Evolutionary conservation across 495 filamentous ascomycete species (phyloP).

Genomic region (Cercophora sp.): DNA sequence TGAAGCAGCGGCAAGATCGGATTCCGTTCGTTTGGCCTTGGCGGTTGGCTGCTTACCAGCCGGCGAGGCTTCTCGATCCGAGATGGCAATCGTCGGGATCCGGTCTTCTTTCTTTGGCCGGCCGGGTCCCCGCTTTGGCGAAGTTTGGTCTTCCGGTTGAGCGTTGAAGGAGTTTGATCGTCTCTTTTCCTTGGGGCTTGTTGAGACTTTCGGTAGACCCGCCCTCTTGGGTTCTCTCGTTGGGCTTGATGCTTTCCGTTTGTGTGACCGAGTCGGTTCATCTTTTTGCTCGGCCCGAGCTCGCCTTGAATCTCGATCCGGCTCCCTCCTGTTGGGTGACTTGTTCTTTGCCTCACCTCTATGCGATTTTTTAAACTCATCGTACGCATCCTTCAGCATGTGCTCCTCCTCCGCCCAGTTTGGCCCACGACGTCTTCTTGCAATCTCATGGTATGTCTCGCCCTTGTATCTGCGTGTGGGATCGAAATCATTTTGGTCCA

Average conservation of each 20-base stretch:
- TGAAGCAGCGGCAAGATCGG: constrained; percentile 42
- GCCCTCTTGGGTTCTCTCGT: constrained; percentile 40
- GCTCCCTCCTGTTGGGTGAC: constrained; percentile 54
- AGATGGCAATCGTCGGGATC: constrained; percentile 39
- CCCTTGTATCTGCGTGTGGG: constrained; percentile 68
- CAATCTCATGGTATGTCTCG: constrained; percentile 78
- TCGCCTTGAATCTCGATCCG: constrained; percentile 50
- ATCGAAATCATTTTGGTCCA: constrained; percentile 74
- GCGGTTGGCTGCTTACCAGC: constrained; percentile 31
- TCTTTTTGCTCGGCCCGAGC: constrained; percentile 46
- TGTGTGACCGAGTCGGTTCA: constrained; percentile 35
- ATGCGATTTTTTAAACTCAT: constrained; percentile 53
- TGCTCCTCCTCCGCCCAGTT: constrained; percentile 86
- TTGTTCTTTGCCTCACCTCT: constrained; percentile 40
- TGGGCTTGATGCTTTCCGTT: constrained; percentile 48
- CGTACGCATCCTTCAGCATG: constrained; percentile 75
- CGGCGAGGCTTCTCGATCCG: constrained; percentile 52
- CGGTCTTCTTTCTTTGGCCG: constrained; percentile 48
- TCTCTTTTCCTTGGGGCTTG: constrained; percentile 42
- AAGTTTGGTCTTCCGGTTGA: constrained; percentile 38
- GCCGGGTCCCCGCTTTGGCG: constrained; percentile 45
- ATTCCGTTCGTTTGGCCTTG: constrained; percentile 45
- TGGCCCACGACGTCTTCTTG: constrained; percentile 73
- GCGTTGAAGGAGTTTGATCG: constrained; percentile 34
- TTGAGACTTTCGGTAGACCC: constrained; percentile 27